Evolutionary conservation across 768 basidiomycete species (phyloP).

Genomic region (Suillus sp.): DNA sequence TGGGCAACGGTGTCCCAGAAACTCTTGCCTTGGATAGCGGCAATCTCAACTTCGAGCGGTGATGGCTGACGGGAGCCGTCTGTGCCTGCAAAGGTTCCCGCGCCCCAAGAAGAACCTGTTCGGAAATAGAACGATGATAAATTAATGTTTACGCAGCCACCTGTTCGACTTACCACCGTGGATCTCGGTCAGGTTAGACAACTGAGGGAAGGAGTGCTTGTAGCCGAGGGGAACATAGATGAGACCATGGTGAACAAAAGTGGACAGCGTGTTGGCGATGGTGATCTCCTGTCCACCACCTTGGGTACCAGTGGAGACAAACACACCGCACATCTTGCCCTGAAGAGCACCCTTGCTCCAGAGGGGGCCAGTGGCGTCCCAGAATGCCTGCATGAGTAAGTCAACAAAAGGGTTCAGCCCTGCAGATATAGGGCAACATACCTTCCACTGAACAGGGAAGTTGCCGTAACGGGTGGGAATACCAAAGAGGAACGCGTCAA

Average conservation of each 20-base stretch:
- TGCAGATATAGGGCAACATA: constrained; percentile 22
- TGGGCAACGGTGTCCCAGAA: constrained; percentile 54
- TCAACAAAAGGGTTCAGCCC: constrained; percentile 8
- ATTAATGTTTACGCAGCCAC: background rate
- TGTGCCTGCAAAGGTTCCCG: constrained; percentile 62
- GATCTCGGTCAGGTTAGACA: constrained; percentile 44
- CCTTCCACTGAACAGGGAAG: constrained; percentile 59
- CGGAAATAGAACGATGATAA: background rate
- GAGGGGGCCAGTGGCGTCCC: constrained; percentile 51
- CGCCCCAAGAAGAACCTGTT: constrained; percentile 77
- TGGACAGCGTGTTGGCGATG: constrained; percentile 39
- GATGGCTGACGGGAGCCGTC: constrained; percentile 64
- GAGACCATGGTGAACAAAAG: constrained; percentile 58
- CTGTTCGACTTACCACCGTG: constrained; percentile 43
- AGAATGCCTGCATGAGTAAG: constrained; percentile 43
- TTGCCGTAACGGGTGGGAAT: constrained; percentile 48
- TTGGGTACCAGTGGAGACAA: constrained; percentile 48
- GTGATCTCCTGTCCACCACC: constrained; percentile 52
- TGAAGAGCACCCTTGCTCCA: constrained; percentile 44
- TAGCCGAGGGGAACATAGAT: constrained; percentile 58
- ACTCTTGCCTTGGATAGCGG: constrained; percentile 54
- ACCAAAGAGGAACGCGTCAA: constrained; percentile 46
- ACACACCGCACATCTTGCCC: constrained; percentile 50
- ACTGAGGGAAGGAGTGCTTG: constrained; percentile 41
- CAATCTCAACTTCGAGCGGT: constrained; percentile 57